Conservation (phyloP, 345 rosid species). For the Eucalyptus sideroxylon region DNA sequence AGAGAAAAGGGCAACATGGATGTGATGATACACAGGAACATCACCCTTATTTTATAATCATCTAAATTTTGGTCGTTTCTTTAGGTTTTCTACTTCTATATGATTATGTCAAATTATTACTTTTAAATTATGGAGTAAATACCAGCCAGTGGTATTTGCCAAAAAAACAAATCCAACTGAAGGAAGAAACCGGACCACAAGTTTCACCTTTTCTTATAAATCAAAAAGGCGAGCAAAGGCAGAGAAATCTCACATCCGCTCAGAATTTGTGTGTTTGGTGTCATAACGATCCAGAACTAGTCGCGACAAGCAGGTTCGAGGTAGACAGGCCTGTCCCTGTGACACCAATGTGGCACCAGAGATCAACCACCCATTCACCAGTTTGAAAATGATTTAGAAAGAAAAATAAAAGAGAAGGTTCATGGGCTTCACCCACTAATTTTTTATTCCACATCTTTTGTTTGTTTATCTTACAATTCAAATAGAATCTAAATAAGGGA, state of each 20-base stretch:
- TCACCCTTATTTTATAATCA: neutral
- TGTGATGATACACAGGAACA: neutral
- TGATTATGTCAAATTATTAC: neutral
- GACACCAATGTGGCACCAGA: too few species aligned
- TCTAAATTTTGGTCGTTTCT: neutral
- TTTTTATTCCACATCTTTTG: rapidly evolving
- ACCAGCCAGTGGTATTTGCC: neutral
- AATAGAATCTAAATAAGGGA: neutral
- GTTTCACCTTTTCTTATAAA: neutral
- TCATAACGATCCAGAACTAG: too few species aligned
- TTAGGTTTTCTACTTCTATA: neutral
- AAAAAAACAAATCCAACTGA: neutral
- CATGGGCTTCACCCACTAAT: neutral
- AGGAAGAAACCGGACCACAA: neutral
- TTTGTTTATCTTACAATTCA: neutral
- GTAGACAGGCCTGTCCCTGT: too few species aligned
- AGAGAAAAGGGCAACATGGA: rapidly evolving
- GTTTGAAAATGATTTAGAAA: too few species aligned
- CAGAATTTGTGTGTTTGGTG: too few species aligned
- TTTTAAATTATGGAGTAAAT: neutral
- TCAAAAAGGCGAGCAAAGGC: neutral
- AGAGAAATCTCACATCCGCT: too few species aligned
- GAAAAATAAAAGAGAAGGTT: neutral
- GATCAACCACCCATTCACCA: too few species aligned
- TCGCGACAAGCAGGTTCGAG: too few species aligned